phyloP scores from a whole-genome alignment of 2,329 filamentous ascomycete species.

The Trichoderma koningii region DNA sequence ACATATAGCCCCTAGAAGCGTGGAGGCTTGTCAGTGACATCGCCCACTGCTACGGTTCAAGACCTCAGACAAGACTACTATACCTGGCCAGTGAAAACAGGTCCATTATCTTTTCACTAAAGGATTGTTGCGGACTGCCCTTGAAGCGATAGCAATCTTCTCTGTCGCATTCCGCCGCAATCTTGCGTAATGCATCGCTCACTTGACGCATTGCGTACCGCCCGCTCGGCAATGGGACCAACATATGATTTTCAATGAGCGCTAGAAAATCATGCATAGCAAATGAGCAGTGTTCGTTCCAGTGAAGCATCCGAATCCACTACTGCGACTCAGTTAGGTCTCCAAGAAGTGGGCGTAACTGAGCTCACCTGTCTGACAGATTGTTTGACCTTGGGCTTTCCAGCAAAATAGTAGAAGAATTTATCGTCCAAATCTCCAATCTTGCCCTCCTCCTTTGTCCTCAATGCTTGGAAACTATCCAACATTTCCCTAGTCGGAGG shows the following conservation, averaged over 20 bases:
- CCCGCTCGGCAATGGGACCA: not conserved
- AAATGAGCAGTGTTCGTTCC: not conserved
- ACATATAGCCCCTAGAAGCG: no score
- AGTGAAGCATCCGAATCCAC: slow-evolving; percentile 4
- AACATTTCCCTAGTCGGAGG: not conserved
- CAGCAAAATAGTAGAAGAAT: not conserved
- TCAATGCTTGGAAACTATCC: not conserved
- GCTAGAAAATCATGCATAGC: slow-evolving; percentile 1
- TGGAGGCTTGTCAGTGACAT: no score
- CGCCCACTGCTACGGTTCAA: no score
- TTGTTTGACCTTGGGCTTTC: not conserved
- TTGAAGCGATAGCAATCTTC: not conserved
- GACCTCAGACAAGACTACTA: no score
- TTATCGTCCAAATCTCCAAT: not conserved
- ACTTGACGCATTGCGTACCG: not conserved
- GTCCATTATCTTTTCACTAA: not conserved
- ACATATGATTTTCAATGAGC: not conserved
- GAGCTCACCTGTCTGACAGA: not conserved
- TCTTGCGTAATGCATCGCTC: not conserved
- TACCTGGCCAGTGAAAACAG: no score
- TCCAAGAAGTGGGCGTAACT: not conserved
- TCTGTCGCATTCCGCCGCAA: not conserved
- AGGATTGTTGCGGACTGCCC: not conserved
- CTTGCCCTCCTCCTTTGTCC: not conserved
- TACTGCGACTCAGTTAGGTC: not conserved